Percentiles rank a stretch among this genome's conserved stretches.
Conservation (phyloP, 768 basidiomycete species). For the Suillus placidus region DNA sequence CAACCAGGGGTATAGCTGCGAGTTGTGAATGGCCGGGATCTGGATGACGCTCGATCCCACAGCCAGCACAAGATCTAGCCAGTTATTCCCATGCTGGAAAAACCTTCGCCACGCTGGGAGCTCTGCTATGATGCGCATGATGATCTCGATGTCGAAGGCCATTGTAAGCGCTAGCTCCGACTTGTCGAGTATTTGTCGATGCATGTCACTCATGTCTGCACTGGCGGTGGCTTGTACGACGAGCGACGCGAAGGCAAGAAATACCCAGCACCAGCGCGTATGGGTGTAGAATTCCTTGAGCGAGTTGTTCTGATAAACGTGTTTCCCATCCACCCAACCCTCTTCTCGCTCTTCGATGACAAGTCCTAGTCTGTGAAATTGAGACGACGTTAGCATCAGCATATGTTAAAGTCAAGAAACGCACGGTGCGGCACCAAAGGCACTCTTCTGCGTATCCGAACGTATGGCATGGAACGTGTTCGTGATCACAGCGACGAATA, state of each 20-base stretch:
- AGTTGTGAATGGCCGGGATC: slow-evolving; percentile 72
- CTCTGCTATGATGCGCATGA: slow-evolving; percentile 67
- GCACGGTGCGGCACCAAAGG: slow-evolving; percentile 74
- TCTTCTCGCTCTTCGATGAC: slow-evolving; percentile 63
- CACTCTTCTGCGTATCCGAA: slow-evolving; percentile 84
- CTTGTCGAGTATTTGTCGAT: slow-evolving; percentile 54
- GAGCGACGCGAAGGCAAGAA: slow-evolving; percentile 71
- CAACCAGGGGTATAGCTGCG: slow-evolving; percentile 81
- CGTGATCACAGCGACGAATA: slow-evolving; percentile 95
- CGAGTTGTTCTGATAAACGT: slow-evolving; percentile 44
- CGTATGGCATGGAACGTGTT: slow-evolving; percentile 90
- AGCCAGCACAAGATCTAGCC: slow-evolving; percentile 76
- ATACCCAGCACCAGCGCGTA: slow-evolving; percentile 74
- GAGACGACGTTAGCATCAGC: not conserved
- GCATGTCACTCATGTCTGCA: slow-evolving; percentile 48
- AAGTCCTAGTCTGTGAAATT: slow-evolving; percentile 36
- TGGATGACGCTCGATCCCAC: slow-evolving; percentile 79
- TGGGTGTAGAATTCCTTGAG: slow-evolving; percentile 59
- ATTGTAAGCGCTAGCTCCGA: slow-evolving; percentile 79
- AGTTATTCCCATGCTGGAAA: slow-evolving; percentile 61
- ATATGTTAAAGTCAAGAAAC: slow-evolving; percentile 8
- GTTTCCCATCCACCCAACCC: slow-evolving; percentile 58
- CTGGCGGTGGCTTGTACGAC: slow-evolving; percentile 71
- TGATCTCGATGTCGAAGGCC: slow-evolving; percentile 87
- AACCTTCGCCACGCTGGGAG: slow-evolving; percentile 86